These are phyloP conservation scores for Magnolia officinalis DNA, from an alignment of 164 flowering plant genomes.

Conservation along the genomic window DNA sequence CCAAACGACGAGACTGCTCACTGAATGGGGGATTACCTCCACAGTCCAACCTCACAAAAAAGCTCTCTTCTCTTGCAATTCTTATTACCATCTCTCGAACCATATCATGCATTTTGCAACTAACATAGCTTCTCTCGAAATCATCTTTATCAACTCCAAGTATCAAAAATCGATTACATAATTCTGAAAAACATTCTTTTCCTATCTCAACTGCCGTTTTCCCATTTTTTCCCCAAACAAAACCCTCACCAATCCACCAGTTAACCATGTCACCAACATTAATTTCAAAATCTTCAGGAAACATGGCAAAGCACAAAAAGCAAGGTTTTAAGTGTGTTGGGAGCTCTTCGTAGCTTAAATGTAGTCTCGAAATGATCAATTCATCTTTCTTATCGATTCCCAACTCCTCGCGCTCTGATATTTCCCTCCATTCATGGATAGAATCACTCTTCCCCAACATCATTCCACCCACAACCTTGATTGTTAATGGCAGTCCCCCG, in stretches of 20 bases:
- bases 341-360: slow-evolving; percentile 5
- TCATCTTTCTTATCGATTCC: not conserved
- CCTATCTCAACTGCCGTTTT: not conserved
- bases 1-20: not conserved
- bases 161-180: not conserved
- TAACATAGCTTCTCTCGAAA: not conserved
- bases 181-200: not conserved
- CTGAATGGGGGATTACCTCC: not conserved
- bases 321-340: slow-evolving; percentile 6
- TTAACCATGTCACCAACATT: not conserved
- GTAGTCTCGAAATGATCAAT: not conserved
- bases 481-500: not conserved
- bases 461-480: slow-evolving; percentile 7
- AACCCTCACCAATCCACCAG: not conserved
- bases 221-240: not conserved
- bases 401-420: not conserved
- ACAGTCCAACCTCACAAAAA: not conserved
- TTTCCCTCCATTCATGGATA: not conserved
- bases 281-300: slow-evolving; percentile 1
- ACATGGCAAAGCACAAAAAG: not conserved
- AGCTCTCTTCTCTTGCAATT: slow-evolving; percentile 2
- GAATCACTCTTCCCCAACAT: not conserved
- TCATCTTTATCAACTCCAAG: not conserved
- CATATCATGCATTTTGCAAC: not conserved
- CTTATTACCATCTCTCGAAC: not conserved